These are phyloP conservation scores for Tremella mesenterica DNA, from an alignment of 768 basidiomycete genomes.

Conservation along the genomic window DNA sequence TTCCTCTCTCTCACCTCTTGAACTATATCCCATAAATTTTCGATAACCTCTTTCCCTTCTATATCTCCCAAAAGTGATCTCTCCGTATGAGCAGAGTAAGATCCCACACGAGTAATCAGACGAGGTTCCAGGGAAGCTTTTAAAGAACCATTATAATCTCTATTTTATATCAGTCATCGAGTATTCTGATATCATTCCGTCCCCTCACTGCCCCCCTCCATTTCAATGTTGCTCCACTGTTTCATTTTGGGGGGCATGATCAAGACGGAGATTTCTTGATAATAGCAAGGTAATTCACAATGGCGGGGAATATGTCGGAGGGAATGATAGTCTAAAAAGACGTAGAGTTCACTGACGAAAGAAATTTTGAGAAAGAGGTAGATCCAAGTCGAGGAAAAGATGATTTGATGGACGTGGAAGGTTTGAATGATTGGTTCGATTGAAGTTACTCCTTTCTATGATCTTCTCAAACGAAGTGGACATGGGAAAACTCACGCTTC, in stretches of 20 bases:
- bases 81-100: conserved; percentile 38
- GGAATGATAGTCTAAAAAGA: too few species aligned
- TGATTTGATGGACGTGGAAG: too few species aligned
- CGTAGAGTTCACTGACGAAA: too few species aligned
- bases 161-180: conserved; percentile 1
- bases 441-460: neutral
- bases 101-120: conserved; percentile 32
- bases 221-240: too few species aligned
- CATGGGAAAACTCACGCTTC: conserved; percentile 27
- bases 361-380: too few species aligned
- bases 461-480: neutral
- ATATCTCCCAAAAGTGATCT: conserved; percentile 19
- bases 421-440: neutral
- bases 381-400: too few species aligned
- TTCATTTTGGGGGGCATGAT: too few species aligned
- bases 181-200: too few species aligned
- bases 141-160: conserved; percentile 34
- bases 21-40: conserved; percentile 23
- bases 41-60: conserved; percentile 16
- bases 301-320: too few species aligned
- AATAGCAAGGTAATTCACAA: too few species aligned
- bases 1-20: conserved; percentile 22
- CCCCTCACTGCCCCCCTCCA: too few species aligned
- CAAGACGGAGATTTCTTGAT: too few species aligned
- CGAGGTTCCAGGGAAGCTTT: conserved; percentile 30